phyloP scores from a whole-genome alignment of 2,329 filamentous ascomycete species.

The Dothideomycetes sp. region DNA sequence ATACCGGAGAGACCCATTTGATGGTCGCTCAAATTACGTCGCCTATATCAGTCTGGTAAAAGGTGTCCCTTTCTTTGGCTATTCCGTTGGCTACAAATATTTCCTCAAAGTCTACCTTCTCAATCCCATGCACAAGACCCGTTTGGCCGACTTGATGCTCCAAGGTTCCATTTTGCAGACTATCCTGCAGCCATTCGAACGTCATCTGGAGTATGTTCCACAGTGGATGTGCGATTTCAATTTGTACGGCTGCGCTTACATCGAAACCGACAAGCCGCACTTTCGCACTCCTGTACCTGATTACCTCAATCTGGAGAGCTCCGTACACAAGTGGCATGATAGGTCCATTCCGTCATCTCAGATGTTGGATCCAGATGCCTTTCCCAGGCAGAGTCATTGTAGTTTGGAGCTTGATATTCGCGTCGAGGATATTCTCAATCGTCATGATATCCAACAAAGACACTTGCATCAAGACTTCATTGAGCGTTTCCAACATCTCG shows the following conservation, averaged over 20 bases:
- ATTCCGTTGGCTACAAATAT: conserved; percentile 80
- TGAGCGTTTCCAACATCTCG: conserved; percentile 55
- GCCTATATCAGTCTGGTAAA: conserved; percentile 88
- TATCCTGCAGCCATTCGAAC: conserved; percentile 84
- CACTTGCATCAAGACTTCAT: conserved; percentile 77
- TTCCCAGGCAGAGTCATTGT: conserved; percentile 78
- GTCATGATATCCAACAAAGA: conserved; percentile 63
- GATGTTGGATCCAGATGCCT: conserved; percentile 50
- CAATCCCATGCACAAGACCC: conserved; percentile 77
- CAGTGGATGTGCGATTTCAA: conserved; percentile 99
- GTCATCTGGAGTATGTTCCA: conserved; percentile 79
- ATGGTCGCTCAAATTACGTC: conserved; percentile 62
- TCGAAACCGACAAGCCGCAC: conserved; percentile 57
- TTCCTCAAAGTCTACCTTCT: conserved; percentile 94
- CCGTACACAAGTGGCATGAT: conserved; percentile 68
- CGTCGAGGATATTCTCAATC: conserved; percentile 78
- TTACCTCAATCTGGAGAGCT: conserved; percentile 49
- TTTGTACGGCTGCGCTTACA: conserved; percentile 83
- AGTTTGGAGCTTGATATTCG: conserved; percentile 82
- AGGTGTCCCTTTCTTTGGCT: conserved; percentile 91
- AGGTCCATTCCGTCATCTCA: conserved; percentile 50
- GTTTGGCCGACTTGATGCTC: conserved; percentile 73
- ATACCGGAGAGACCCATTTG: conserved; percentile 65
- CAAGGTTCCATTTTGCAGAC: conserved; percentile 80
- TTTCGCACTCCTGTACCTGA: conserved; percentile 70